Evolutionary conservation across 352 stramenopile genomes (phyloP).

Genomic region (Globisporangium emineosum): DNA sequence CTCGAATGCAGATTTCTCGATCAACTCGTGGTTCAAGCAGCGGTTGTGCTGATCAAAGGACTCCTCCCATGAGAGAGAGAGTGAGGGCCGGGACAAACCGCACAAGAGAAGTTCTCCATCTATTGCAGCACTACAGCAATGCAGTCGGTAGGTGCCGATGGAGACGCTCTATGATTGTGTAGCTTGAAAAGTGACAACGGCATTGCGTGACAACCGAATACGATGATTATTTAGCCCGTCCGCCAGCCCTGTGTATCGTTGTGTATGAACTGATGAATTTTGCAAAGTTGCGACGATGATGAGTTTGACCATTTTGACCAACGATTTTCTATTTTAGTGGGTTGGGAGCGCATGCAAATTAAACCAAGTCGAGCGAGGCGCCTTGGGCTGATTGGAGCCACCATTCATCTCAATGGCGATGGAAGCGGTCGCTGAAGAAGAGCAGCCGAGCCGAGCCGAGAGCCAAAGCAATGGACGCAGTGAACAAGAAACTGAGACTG

Average conservation of each 20-base stretch:
- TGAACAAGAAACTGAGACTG: neutral
- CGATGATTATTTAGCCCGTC: neutral
- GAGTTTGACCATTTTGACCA: neutral
- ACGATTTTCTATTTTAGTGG: neutral
- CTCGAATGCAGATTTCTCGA: constrained; percentile 42
- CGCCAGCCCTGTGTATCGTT: no score
- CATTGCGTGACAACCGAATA: neutral
- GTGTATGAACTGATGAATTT: neutral
- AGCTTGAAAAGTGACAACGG: no score
- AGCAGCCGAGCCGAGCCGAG: neutral
- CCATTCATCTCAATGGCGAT: neutral
- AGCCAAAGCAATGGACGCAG: neutral
- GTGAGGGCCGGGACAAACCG: no score
- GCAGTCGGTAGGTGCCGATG: neutral
- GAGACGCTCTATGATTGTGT: no score
- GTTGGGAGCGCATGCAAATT: neutral
- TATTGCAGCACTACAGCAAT: no score
- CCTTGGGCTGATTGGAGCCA: neutral
- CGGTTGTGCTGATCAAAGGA: constrained; percentile 5
- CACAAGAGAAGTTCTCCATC: no score
- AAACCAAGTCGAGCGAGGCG: no score
- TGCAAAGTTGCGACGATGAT: neutral
- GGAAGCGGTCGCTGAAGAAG: neutral
- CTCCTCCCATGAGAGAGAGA: neutral
- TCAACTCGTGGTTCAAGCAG: constrained; percentile 37